Base-by-base conservation (phyloP, 1,284 basidiomycete genomes). In the Ceratobasidium sp. region DNA sequence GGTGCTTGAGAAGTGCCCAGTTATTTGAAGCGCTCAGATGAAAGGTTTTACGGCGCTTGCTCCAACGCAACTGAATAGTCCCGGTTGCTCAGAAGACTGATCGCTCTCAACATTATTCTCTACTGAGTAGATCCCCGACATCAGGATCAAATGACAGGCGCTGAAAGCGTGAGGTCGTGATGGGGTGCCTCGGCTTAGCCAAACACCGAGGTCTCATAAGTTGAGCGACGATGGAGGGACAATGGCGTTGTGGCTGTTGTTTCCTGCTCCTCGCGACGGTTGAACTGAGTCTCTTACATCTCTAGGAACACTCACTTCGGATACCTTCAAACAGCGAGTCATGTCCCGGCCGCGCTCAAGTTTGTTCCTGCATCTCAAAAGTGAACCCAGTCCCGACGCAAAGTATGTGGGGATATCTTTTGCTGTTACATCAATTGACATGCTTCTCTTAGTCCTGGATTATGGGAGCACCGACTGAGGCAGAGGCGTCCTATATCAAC, bases 381-480 rank as follows among this genome's bases (percentile, higher is more conserved):
- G 28, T 9, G 38, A 54, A 13, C 74, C 74, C n/a, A 57, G 67
- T 28, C 74, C 74, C 12, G 40, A 76, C 15, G 64, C 26, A 10
- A 40, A 76, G 74, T 76, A 46, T 2, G 74, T 26, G 23, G 26
- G 26, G 23, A 6, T 2, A 10, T 20, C 5, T n/a, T 20, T 15
- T 10, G 20, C 23, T 59, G 3, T n/a, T 33, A 17, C 10, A 26
- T 26, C 20, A 12, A 9, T 33, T 26, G 42, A 15, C 40, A 26
- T 20, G 6, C 20, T 26, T 10, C 5, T 46, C 54, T 20, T 20
- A 76, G 74, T 23, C 64, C 74, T 28, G 17, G 40, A 52, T 52
- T 66, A 40, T 76, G 74, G 74, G 74, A 76, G 50, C 74, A 76
- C 42, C 74, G 74, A n/a, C 42, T 76, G 7, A 44, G 52, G 40